Evolutionary conservation across 1,284 basidiomycete genomes (phyloP).

Genomic region (Rhodotorula sp.): DNA sequence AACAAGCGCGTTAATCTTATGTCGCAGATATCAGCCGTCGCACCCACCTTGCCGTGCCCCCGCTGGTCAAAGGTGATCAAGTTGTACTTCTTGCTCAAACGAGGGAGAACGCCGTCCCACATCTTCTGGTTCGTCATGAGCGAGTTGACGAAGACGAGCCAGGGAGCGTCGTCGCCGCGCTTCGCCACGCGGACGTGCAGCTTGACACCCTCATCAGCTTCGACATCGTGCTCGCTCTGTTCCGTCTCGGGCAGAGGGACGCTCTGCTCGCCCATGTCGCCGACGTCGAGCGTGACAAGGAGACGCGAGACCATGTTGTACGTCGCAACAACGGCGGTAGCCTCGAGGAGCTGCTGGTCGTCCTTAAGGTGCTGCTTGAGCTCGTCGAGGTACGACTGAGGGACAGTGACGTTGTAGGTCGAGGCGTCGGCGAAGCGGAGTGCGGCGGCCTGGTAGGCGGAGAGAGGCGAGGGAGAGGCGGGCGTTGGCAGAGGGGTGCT

Average conservation of each 20-base stretch:
- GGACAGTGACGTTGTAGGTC: slow-evolving; percentile 47
- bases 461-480: slow-evolving; percentile 39
- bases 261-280: slow-evolving; percentile 46
- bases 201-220: slow-evolving; percentile 40
- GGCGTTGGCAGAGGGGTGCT: slow-evolving; percentile 37
- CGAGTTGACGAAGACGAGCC: slow-evolving; percentile 52
- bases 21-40: no score
- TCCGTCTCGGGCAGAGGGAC: slow-evolving; percentile 43
- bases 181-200: slow-evolving; percentile 39
- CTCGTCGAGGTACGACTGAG: slow-evolving; percentile 44
- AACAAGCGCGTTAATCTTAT: neutral
- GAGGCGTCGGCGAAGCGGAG: slow-evolving; percentile 50
- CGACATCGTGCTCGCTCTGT: slow-evolving; percentile 35
- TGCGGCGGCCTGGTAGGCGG: slow-evolving; percentile 46
- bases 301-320: slow-evolving; percentile 54
- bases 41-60: slow-evolving; percentile 49
- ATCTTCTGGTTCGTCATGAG: slow-evolving; percentile 52
- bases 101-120: slow-evolving; percentile 50
- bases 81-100: slow-evolving; percentile 49
- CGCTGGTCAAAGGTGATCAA: slow-evolving; percentile 52
- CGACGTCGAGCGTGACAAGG: slow-evolving; percentile 51
- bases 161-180: slow-evolving; percentile 40
- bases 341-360: slow-evolving; percentile 50
- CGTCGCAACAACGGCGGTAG: slow-evolving; percentile 49
- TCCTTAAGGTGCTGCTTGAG: slow-evolving; percentile 46